These are phyloP conservation scores for Mycena maculata DNA, from an alignment of 768 basidiomycete genomes.

Conservation along the genomic window DNA sequence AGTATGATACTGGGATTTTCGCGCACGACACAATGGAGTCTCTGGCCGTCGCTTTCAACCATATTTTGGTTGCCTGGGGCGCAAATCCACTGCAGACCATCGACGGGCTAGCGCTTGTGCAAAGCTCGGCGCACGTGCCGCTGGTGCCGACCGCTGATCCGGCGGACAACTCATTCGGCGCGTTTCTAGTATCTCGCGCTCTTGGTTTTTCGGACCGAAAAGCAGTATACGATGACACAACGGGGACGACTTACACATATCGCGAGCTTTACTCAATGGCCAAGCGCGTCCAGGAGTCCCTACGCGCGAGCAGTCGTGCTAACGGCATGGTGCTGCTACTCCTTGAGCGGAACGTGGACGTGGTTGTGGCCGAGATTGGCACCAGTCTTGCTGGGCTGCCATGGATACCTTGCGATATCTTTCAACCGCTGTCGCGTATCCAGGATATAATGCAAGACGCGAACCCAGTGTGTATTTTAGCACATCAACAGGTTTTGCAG, in stretches of 20 bases:
- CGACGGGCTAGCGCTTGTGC: neutral
- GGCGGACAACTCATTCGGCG: slow-evolving; percentile 1
- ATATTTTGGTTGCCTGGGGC: neutral
- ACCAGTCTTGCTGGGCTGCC: slow-evolving; percentile 1
- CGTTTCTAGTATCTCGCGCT: slow-evolving; percentile 1
- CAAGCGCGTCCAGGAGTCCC: neutral
- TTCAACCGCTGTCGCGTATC: slow-evolving; percentile 3
- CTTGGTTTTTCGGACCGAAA: neutral
- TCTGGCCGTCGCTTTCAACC: neutral
- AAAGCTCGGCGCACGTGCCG: neutral
- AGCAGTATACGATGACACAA: slow-evolving; percentile 20
- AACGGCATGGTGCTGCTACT: neutral
- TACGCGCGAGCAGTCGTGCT: neutral
- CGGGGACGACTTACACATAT: slow-evolving; percentile 22
- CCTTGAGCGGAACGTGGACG: slow-evolving; percentile 5
- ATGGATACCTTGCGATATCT: neutral
- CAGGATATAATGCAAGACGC: neutral
- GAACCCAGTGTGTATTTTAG: neutral
- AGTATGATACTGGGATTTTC: slow-evolving; percentile 9
- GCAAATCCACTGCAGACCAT: neutral
- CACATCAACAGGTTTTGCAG: neutral
- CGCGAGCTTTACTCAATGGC: slow-evolving; percentile 9
- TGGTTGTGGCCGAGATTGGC: neutral
- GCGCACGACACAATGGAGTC: slow-evolving; percentile 1
- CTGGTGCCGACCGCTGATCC: neutral